Base-by-base conservation (phyloP, 2,329 filamentous ascomycete genomes). In the Botryotinia globosa region DNA sequence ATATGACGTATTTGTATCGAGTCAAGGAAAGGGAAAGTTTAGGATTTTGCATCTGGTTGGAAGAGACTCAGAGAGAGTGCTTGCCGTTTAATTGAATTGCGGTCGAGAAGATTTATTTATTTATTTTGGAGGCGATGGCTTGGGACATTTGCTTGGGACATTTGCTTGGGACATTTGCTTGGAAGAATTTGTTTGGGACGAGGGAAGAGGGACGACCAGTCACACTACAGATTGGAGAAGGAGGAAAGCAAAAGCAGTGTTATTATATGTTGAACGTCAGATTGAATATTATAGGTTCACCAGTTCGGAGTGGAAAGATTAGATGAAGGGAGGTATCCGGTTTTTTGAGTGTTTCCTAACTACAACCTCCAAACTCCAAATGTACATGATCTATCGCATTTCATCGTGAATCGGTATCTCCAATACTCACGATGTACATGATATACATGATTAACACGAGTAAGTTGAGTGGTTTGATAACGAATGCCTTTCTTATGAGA, bases 281-380 rank as follows among this genome's bases (percentile, higher is more conserved):
- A 51, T 65, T 25, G 63, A 37, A 66, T n/a, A 14, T 51, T 3
- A 51, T 20, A 66, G 45, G 32, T 66, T n/a, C n/a, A n/a, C n/a
- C n/a, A n/a, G n/a, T n/a, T 66, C 32, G 64, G 64, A 67, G 54
- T 67, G 34, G 39, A 67, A 66, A 54, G 64, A 67, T 67, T 39
- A 39, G 32, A 66, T 66, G 63, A n/a, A 66, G 34, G 32, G 20
- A 37, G 45, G 37, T 44, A 18, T 37, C 62, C 62, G 62, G 48
- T 20, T 66, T 51, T 12, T 51, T 20, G 63, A 39, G 32, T 66
- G 44, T 39, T n/a, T 66, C 45, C 34, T 25, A 51, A 51, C 42
- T 45, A 64, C 39, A 44, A 32, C 25, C 44, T 37, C 22, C 61
- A 62, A 62, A 22, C 34, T 62, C 14, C 22, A 39, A 6, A 20